phyloP scores from a whole-genome alignment of 2,329 filamentous ascomycete genomes.

The Helotiales sp. region DNA sequence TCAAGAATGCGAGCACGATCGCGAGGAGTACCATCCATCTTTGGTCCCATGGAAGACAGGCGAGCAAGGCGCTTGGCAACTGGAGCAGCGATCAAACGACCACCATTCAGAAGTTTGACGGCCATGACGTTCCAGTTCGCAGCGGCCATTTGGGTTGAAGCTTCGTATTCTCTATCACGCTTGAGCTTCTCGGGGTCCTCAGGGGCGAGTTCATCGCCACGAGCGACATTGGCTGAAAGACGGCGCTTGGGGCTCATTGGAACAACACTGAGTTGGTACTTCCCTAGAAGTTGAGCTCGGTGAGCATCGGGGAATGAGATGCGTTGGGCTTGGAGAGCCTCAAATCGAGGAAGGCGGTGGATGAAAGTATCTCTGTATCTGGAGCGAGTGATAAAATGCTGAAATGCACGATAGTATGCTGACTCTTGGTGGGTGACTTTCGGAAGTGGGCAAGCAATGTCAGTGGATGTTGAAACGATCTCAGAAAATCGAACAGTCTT shows the following conservation, averaged over 20 bases:
- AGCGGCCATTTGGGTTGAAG: conserved; percentile 71
- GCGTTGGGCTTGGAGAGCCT: conserved; percentile 84
- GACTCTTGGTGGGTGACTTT: conserved; percentile 65
- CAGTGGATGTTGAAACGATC: conserved; percentile 30
- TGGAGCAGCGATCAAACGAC: conserved; percentile 67
- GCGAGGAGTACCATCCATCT: conserved; percentile 50
- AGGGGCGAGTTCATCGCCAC: conserved; percentile 68
- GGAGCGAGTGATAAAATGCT: conserved; percentile 70
- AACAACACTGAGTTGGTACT: conserved; percentile 76
- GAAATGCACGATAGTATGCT: conserved; percentile 88
- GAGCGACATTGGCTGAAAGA: conserved; percentile 73
- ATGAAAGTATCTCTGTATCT: conserved; percentile 78
- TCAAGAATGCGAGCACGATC: conserved; percentile 76
- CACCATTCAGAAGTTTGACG: conserved; percentile 65
- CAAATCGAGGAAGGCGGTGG: conserved; percentile 82
- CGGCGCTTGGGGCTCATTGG: conserved; percentile 73
- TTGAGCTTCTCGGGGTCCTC: conserved; percentile 67
- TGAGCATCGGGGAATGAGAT: conserved; percentile 75
- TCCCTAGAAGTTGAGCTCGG: conserved; percentile 81
- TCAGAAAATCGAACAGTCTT: conserved; percentile 80
- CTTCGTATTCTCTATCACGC: conserved; percentile 80
- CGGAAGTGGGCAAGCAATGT: conserved; percentile 55
- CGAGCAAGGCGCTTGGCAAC: conserved; percentile 65
- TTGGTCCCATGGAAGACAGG: conserved; percentile 55
- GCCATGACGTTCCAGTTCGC: conserved; percentile 67